Conservation (phyloP, 306 rosid genomes). For the Comarum palustre region DNA sequence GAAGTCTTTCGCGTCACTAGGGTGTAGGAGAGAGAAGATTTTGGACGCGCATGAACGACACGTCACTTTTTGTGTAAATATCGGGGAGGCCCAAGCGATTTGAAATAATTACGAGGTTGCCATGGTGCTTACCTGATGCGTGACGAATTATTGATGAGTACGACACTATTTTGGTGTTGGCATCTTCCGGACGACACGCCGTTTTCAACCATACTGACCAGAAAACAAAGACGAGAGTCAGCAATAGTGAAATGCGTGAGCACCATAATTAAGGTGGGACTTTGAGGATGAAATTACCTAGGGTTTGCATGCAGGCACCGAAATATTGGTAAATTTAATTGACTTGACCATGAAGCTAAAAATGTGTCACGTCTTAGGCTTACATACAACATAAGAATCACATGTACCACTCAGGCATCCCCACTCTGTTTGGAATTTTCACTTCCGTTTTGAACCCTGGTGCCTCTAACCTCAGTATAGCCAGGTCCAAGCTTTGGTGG, state of each 20-base stretch:
- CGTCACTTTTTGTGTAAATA: constrained; percentile 41
- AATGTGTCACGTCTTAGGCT: neutral
- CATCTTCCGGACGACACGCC: neutral
- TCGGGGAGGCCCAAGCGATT: constrained; percentile 2
- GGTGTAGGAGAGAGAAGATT: constrained; percentile 37
- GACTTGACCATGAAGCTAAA: neutral
- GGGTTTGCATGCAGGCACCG: no score
- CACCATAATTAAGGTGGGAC: neutral
- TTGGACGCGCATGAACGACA: constrained; percentile 35
- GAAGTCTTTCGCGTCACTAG: constrained; percentile 37
- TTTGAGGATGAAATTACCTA: neutral
- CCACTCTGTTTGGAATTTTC: constrained; percentile 18
- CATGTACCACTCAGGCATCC: constrained; percentile 12
- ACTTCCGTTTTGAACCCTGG: constrained; percentile 23
- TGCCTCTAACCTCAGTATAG: constrained; percentile 23
- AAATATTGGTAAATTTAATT: neutral
- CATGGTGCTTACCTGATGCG: neutral
- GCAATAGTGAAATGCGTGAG: neutral
- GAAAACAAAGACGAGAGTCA: neutral
- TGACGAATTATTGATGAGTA: neutral
- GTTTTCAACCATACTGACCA: neutral
- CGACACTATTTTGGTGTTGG: neutral
- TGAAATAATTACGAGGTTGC: constrained; percentile 18
- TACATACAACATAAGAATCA: constrained; percentile 2
- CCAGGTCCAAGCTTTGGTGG: constrained; percentile 44